Conservation (phyloP, 2,329 filamentous ascomycete species). For the Metarhizium humberi region DNA sequence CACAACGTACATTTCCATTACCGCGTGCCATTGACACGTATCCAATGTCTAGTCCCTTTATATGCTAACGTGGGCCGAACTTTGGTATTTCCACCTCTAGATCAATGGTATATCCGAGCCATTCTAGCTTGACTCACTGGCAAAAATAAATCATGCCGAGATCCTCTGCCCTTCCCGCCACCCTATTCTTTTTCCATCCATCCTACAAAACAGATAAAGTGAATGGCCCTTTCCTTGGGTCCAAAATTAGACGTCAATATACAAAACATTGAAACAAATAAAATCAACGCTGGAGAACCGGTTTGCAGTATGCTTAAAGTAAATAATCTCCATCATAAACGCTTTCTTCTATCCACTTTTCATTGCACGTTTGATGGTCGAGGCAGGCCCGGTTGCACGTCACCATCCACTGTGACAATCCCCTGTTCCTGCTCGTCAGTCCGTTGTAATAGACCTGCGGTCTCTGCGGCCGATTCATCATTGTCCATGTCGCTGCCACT, state of each 20-base stretch:
- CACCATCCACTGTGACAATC: slow-evolving; percentile 30
- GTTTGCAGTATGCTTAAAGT: not conserved
- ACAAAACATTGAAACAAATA: slow-evolving; percentile 7
- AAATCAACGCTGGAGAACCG: slow-evolving; percentile 5
- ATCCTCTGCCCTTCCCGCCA: not conserved
- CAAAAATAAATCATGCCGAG: not conserved
- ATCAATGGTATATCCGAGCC: not conserved
- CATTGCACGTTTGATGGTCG: slow-evolving; percentile 3
- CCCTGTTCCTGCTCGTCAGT: slow-evolving; percentile 26
- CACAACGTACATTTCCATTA: not conserved
- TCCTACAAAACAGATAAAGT: not conserved
- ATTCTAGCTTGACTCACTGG: not conserved
- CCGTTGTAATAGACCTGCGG: slow-evolving; percentile 33
- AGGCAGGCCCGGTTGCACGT: slow-evolving; percentile 26
- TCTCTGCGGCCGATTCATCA: slow-evolving; percentile 34
- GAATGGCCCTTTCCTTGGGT: not conserved
- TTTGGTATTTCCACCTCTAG: not conserved
- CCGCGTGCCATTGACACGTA: not conserved
- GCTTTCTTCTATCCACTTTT: not conserved
- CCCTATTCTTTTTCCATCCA: no score
- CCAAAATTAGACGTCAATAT: slow-evolving; percentile 1
- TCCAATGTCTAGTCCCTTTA: not conserved
- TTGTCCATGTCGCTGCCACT: slow-evolving; percentile 33
- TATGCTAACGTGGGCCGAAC: not conserved
- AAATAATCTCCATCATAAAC: not conserved